Evolutionary conservation across 176 grass and related monocot species (phyloP), one percentile per base, ranked within the genome.

Genomic region (Carex myosuroides): DNA sequence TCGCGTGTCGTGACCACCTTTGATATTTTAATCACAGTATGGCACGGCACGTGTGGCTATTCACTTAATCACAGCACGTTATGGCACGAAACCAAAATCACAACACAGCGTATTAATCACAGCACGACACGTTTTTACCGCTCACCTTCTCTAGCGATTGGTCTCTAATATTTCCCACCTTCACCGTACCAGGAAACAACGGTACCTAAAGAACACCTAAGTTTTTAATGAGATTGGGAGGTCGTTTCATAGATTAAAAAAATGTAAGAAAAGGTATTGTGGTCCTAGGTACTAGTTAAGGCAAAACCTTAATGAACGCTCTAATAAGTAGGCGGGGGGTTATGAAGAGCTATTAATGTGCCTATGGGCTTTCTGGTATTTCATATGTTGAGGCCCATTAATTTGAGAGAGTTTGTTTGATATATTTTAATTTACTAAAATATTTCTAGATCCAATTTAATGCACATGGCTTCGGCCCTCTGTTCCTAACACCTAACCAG

Each of bases 241-340:
- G 73, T 56, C 32, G 13, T 77, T 77, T 55, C 1, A 77, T 2
- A 56, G 12, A 77, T 77, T 77, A n/a, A 78, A 30, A 26, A 17
- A 50, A 3, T 50, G 73, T 30, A 76, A 53, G 50, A 76, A 48
- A 77, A 67, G 14, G 73, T 13, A 67, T 69, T 13, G 84, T 86
- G 84, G 84, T 86, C 84, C 84, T 57, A 41, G 1, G 44, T 57
- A 78, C 46, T 54, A 48, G 11, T 46, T 29, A 54, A 75, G 71
- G 71, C 71, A 75, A 75, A 65, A 79, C 42, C 41, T 79, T 69
- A 86, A 66, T 80, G 56, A 80, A 69, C 65, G 74, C 84, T 67
- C 69, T 21, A 55, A 54, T 56, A 79, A 22, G 44, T 86, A 37
- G 56, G 78, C 17, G 35, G 57, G 69, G 30, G 59, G 77, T 57